These are phyloP conservation scores for Penicillium simplicissimum DNA, from an alignment of 495 filamentous ascomycete species.

Conservation along the genomic window DNA sequence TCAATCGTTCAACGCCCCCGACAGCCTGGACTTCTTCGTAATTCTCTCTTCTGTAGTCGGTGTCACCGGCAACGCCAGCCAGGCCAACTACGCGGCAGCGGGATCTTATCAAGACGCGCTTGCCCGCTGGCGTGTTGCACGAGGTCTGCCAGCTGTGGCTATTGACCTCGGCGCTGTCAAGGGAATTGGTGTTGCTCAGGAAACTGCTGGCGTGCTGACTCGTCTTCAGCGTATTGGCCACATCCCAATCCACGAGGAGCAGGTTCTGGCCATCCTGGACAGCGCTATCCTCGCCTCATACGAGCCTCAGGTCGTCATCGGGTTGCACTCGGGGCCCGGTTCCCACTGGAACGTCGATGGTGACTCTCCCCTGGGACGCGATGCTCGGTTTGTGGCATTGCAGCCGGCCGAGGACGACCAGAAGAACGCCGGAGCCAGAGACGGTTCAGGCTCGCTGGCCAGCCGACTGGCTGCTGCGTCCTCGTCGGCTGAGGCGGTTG, in stretches of 20 bases:
- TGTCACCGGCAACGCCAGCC: conserved; percentile 31
- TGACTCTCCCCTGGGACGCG: conserved; percentile 1
- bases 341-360: not conserved
- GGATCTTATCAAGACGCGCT: conserved; percentile 37
- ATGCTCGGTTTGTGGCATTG: conserved; percentile 1
- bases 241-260: not conserved
- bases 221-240: not conserved
- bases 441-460: not conserved
- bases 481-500: not conserved
- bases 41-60: conserved; percentile 39
- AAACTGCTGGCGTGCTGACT: not conserved
- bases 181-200: conserved; percentile 31
- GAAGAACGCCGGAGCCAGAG: not conserved
- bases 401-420: not conserved
- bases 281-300: not conserved
- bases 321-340: conserved; percentile 3
- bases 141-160: conserved; percentile 26
- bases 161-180: conserved; percentile 35
- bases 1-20: conserved; percentile 32
- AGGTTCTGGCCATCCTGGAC: not conserved
- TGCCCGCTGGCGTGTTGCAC: conserved; percentile 23
- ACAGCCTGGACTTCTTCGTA: conserved; percentile 47
- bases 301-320: conserved; percentile 15
- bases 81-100: conserved; percentile 39
- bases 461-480: not conserved